phyloP scores from a whole-genome alignment of 2,329 filamentous ascomycete genomes.

The Penicillium sp. region DNA sequence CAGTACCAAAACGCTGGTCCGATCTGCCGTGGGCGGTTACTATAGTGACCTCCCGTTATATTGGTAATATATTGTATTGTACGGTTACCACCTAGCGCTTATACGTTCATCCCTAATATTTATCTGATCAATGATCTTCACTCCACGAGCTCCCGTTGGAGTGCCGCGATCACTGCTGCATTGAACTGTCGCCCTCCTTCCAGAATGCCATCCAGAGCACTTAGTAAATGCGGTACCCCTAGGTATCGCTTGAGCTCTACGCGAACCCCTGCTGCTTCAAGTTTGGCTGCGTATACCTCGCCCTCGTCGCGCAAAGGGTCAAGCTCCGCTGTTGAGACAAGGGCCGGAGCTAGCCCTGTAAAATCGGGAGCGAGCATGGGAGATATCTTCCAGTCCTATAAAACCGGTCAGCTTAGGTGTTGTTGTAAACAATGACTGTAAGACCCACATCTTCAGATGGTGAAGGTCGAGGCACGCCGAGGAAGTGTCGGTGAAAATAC shows the following conservation, averaged over 20 bases:
- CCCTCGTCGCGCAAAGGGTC: conserved; percentile 45
- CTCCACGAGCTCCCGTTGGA: conserved; percentile 24
- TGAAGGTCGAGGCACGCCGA: conserved; percentile 38
- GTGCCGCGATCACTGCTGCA: conserved; percentile 27
- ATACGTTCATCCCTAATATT: conserved; percentile 12
- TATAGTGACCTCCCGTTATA: conserved; percentile 1
- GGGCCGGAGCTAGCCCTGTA: conserved; percentile 36
- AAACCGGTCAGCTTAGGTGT: conserved; percentile 4
- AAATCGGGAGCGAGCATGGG: conserved; percentile 41
- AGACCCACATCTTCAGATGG: conserved; percentile 35
- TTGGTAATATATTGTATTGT: conserved; percentile 7
- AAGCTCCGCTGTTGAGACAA: conserved; percentile 43
- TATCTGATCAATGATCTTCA: conserved; percentile 1
- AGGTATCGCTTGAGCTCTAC: conserved; percentile 32
- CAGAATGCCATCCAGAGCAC: conserved; percentile 32
- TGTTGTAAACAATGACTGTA: neutral
- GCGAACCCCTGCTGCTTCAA: conserved; percentile 35
- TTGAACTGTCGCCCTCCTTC: conserved; percentile 30
- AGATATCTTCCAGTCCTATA: conserved; percentile 44
- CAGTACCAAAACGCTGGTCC: neutral
- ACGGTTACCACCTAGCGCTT: conserved; percentile 8
- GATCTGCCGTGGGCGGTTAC: neutral
- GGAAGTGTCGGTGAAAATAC: conserved; percentile 41
- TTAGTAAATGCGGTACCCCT: conserved; percentile 38
- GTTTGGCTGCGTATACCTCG: conserved; percentile 39